Evolutionary conservation across 2,329 filamentous ascomycete species (phyloP).

Genomic region (Sclerotinia sclerotiorum): DNA sequence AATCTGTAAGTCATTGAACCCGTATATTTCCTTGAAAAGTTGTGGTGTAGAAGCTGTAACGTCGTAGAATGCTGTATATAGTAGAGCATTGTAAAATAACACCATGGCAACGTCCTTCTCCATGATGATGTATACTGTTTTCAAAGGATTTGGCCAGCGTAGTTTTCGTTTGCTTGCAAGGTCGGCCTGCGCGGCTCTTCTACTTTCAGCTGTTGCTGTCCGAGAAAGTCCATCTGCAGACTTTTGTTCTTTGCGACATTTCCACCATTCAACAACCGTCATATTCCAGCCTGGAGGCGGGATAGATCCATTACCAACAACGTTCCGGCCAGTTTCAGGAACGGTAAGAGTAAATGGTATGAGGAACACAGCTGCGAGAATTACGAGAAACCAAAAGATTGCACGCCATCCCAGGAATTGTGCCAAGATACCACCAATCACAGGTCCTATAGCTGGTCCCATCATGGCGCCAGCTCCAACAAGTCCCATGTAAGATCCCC

Average conservation of each 20-base stretch:
- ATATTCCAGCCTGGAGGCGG: slow-evolving; percentile 58
- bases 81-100: slow-evolving; percentile 52
- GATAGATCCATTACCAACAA: slow-evolving; percentile 48
- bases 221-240: slow-evolving; percentile 33
- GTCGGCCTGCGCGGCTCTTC: slow-evolving; percentile 40
- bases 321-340: slow-evolving; percentile 40
- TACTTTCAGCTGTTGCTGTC: slow-evolving; percentile 40
- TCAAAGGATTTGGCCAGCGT: slow-evolving; percentile 57
- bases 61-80: slow-evolving; percentile 58
- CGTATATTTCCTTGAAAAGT: slow-evolving; percentile 42
- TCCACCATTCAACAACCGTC: slow-evolving; percentile 52
- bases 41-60: slow-evolving; percentile 53
- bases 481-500: slow-evolving; percentile 71
- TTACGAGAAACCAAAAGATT: slow-evolving; percentile 56
- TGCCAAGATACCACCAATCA: slow-evolving; percentile 50
- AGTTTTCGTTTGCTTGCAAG: slow-evolving; percentile 46
- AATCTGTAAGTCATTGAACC: slow-evolving; percentile 40
- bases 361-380: slow-evolving; percentile 44
- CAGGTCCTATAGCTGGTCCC: slow-evolving; percentile 50
- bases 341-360: slow-evolving; percentile 42
- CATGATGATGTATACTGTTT: slow-evolving; percentile 53
- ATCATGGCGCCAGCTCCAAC: slow-evolving; percentile 56
- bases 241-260: slow-evolving; percentile 33
- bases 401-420: slow-evolving; percentile 51
- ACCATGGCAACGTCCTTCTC: slow-evolving; percentile 59